phyloP scores from a whole-genome alignment of 2,329 filamentous ascomycete genomes.

The Ophiocordyceps polyrhachis-furcata region DNA sequence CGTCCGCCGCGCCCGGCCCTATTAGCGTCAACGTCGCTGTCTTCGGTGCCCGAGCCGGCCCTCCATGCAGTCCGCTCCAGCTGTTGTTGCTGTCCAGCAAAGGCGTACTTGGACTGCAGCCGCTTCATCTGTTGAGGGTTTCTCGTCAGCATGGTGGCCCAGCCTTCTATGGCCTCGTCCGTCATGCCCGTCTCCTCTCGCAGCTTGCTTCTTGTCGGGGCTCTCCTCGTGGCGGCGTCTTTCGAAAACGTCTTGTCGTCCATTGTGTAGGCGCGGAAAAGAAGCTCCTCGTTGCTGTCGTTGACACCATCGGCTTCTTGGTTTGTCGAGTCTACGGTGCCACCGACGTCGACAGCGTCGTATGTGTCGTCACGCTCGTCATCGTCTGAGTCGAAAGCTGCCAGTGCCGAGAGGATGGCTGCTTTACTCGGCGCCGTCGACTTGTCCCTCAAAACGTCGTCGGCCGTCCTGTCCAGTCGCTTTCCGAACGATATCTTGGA shows the following conservation, averaged over 20 bases:
- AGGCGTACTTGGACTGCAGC: constrained; percentile 53
- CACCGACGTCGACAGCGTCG: constrained; percentile 79
- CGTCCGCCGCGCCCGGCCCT: constrained; percentile 12
- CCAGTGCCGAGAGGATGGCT: constrained; percentile 72
- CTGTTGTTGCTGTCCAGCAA: constrained; percentile 45
- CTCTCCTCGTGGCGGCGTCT: constrained; percentile 49
- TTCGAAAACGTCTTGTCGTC: constrained; percentile 50
- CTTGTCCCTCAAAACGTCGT: constrained; percentile 49
- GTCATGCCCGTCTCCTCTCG: constrained; percentile 71
- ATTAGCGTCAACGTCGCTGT: constrained; percentile 26
- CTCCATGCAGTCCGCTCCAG: constrained; percentile 49
- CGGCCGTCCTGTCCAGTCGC: constrained; percentile 43
- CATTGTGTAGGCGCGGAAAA: constrained; percentile 56
- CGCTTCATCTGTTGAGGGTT: constrained; percentile 49
- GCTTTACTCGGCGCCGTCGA: constrained; percentile 55
- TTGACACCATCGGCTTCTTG: constrained; percentile 29
- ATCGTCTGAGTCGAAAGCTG: constrained; percentile 80
- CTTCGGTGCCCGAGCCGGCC: constrained; percentile 36
- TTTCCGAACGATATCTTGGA: constrained; percentile 67
- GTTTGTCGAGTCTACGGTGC: constrained; percentile 57
- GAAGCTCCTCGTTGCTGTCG: constrained; percentile 44
- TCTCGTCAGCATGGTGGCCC: constrained; percentile 68
- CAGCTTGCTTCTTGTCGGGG: constrained; percentile 41
- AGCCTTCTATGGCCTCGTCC: constrained; percentile 86
- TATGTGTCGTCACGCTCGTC: constrained; percentile 97